Conservation (phyloP, 176 grass and related monocot genomes). For the Avena eriantha region DNA sequence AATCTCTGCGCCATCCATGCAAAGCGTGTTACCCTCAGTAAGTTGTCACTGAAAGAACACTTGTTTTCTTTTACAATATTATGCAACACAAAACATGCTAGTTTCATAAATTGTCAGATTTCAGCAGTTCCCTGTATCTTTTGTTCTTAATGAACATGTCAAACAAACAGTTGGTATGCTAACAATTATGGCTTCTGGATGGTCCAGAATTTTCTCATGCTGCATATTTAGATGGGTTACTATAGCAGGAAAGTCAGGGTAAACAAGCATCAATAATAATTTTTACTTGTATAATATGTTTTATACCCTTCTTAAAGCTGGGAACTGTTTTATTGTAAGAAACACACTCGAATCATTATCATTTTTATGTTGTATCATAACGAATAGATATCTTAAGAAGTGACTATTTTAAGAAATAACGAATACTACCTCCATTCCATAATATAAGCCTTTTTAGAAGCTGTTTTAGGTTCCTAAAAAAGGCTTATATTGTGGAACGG, state of each 20-base stretch:
- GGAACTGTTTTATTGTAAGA: background rate
- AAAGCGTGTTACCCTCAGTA: slow-evolving; percentile 70
- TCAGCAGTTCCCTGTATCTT: background rate
- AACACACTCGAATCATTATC: background rate
- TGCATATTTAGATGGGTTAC: slow-evolving; percentile 14
- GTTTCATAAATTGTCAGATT: background rate
- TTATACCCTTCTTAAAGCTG: background rate
- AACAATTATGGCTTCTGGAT: background rate
- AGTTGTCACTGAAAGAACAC: slow-evolving; percentile 38
- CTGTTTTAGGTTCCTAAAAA: too few relatives aligned
- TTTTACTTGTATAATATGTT: background rate
- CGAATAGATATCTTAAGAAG: background rate
- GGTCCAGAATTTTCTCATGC: background rate
- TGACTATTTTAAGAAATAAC: too few relatives aligned
- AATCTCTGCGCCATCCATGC: slow-evolving; percentile 72
- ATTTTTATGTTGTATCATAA: slow-evolving; percentile 4
- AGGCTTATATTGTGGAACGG: too few relatives aligned
- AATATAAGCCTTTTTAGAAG: too few relatives aligned
- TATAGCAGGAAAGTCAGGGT: background rate
- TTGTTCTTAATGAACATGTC: slow-evolving; percentile 21
- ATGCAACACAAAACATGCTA: slow-evolving; percentile 10
- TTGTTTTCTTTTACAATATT: slow-evolving; percentile 31
- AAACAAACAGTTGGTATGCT: slow-evolving; percentile 26
- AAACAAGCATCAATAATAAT: background rate
- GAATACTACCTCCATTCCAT: too few relatives aligned